Evolutionary conservation across 768 basidiomycete species (phyloP).

Genomic region (Trametes coccinea): DNA sequence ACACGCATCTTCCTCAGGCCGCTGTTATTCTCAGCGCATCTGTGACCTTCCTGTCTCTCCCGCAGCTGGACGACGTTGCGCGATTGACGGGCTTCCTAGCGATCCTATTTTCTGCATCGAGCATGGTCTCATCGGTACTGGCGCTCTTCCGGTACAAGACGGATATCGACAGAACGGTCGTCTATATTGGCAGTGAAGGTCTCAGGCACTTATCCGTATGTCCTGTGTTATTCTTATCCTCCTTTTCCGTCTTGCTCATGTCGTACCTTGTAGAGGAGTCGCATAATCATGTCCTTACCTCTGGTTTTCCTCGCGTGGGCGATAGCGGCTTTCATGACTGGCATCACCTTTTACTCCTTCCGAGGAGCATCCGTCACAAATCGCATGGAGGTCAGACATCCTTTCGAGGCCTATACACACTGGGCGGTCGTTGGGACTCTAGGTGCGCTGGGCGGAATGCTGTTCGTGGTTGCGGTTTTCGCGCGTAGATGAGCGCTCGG

Average conservation of each 20-base stretch:
- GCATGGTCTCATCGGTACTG: slow-evolving; percentile 67
- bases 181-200: slow-evolving; percentile 49
- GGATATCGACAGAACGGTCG: slow-evolving; percentile 55
- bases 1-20: slow-evolving; percentile 47
- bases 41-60: slow-evolving; percentile 78
- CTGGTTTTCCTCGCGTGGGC: slow-evolving; percentile 74
- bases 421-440: slow-evolving; percentile 65
- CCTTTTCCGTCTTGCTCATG: slow-evolving; percentile 4
- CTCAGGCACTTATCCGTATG: slow-evolving; percentile 56
- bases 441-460: slow-evolving; percentile 62
- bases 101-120: slow-evolving; percentile 65
- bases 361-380: slow-evolving; percentile 47
- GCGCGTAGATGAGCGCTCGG: slow-evolving; percentile 22
- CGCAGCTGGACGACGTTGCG: slow-evolving; percentile 65
- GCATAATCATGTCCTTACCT: slow-evolving; percentile 69
- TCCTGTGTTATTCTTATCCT: background rate
- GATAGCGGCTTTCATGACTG: slow-evolving; percentile 65
- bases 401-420: slow-evolving; percentile 59
- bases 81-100: slow-evolving; percentile 68
- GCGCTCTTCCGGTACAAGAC: slow-evolving; percentile 71
- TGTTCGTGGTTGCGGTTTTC: slow-evolving; percentile 50
- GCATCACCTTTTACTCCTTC: slow-evolving; percentile 66
- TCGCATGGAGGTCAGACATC: slow-evolving; percentile 37
- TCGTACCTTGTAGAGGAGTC: slow-evolving; percentile 46
- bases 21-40: slow-evolving; percentile 80